Conservation (phyloP, 495 filamentous ascomycete species). For the Tetracladium marchalianum region DNA sequence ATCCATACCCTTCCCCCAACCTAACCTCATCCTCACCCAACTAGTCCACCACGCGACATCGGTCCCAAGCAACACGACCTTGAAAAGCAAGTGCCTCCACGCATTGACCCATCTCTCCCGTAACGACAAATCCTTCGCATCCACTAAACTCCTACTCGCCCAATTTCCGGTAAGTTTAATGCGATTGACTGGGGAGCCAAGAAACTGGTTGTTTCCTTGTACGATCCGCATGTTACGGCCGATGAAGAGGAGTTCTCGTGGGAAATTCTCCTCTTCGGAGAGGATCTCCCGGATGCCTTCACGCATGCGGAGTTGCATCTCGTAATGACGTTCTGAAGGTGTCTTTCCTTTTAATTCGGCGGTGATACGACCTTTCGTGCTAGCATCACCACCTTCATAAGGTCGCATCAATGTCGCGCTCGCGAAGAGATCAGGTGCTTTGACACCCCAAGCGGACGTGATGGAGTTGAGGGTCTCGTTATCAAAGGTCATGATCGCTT, state of each 20-base stretch:
- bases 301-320: conserved; percentile 77
- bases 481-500: conserved; percentile 85
- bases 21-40: conserved; percentile 63
- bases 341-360: conserved; percentile 42
- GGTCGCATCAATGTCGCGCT: conserved; percentile 81
- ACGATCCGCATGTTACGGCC: conserved; percentile 93
- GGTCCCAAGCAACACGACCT: conserved; percentile 61
- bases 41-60: conserved; percentile 80
- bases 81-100: conserved; percentile 68
- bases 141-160: conserved; percentile 71
- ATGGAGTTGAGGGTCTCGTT: conserved; percentile 67
- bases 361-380: conserved; percentile 47
- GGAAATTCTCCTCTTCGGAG: conserved; percentile 85
- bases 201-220: conserved; percentile 51
- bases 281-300: conserved; percentile 77
- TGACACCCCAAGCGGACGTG: conserved; percentile 73
- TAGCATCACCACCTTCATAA: conserved; percentile 73
- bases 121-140: conserved; percentile 51
- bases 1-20: conserved; percentile 77
- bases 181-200: conserved; percentile 88
- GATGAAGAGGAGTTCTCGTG: conserved; percentile 88
- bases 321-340: conserved; percentile 60
- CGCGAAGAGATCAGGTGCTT: conserved; percentile 81
- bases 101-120: conserved; percentile 45
- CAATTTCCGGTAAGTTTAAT: conserved; percentile 90